A percentile compares a stretch with the other conserved stretches of the same genome.
Evolutionary conservation across 768 basidiomycete species (phyloP).

Genomic region (Kwoniella pini): DNA sequence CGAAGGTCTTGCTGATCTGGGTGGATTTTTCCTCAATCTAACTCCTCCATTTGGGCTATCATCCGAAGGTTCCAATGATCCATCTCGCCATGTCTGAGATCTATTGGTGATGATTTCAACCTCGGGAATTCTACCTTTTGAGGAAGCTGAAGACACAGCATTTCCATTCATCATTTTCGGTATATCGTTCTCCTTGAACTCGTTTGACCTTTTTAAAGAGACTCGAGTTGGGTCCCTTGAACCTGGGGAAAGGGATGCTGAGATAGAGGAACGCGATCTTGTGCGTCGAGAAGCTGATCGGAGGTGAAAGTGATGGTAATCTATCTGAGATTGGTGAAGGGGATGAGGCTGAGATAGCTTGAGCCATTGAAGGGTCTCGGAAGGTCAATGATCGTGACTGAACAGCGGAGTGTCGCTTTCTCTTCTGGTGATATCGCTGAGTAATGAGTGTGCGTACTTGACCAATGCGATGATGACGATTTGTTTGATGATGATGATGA

Average conservation of each 20-base stretch:
- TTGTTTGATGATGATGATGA: too few species aligned
- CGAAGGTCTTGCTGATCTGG: slow-evolving; percentile 18
- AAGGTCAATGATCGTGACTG: too few species aligned
- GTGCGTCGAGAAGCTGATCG: slow-evolving; percentile 8
- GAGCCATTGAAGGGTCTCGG: slow-evolving; percentile 3
- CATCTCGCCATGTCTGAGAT: slow-evolving; percentile 20
- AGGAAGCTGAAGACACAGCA: neutral
- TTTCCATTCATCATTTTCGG: slow-evolving; percentile 8
- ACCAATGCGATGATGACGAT: too few species aligned
- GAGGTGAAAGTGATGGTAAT: slow-evolving; percentile 5
- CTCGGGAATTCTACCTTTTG: neutral
- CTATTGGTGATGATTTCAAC: neutral
- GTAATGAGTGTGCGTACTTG: too few species aligned
- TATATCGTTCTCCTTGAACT: slow-evolving; percentile 23
- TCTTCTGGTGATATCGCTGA: too few species aligned
- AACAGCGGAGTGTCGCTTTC: too few species aligned
- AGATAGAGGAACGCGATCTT: slow-evolving; percentile 20
- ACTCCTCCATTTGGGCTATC: neutral
- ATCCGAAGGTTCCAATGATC: slow-evolving; percentile 19
- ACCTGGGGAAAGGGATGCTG: slow-evolving; percentile 18
- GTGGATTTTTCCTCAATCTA: slow-evolving; percentile 19
- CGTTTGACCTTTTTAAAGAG: slow-evolving; percentile 7
- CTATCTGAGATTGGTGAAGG: slow-evolving; percentile 8
- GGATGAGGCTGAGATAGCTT: slow-evolving; percentile 12
- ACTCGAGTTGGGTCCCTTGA: neutral